Conservation (phyloP, 768 basidiomycete genomes). For the Cystobasidium ongulense region DNA sequence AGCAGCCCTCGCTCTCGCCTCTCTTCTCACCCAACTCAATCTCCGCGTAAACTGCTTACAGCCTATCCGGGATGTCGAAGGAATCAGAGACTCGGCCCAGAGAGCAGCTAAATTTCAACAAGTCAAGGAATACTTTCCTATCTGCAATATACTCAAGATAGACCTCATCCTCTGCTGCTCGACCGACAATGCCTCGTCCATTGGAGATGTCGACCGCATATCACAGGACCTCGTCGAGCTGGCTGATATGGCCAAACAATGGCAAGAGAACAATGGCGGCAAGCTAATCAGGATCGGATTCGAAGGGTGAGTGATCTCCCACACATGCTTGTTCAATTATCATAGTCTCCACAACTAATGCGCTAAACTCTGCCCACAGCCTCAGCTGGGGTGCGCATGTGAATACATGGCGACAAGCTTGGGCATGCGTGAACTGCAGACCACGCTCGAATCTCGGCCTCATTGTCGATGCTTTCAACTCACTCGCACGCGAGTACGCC, state of each 20-base stretch:
- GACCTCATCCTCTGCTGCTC: constrained; percentile 48
- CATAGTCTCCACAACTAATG: too few species aligned
- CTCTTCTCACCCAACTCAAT: constrained; percentile 24
- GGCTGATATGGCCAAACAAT: constrained; percentile 44
- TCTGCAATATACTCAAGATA: constrained; percentile 44
- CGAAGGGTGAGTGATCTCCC: constrained; percentile 34
- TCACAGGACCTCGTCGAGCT: constrained; percentile 44
- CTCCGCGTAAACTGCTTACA: constrained; percentile 46
- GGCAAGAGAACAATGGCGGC: constrained; percentile 38
- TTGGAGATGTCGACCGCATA: constrained; percentile 10
- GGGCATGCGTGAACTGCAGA: constrained; percentile 45
- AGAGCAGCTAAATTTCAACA: constrained; percentile 41
- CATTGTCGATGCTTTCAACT: constrained; percentile 48
- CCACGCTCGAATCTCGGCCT: constrained; percentile 48
- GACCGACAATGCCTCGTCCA: constrained; percentile 41
- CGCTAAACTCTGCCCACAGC: constrained; percentile 39
- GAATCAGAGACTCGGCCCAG: constrained; percentile 42
- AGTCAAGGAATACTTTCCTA: constrained; percentile 44
- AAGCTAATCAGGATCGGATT: constrained; percentile 39
- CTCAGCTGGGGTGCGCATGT: constrained; percentile 46
- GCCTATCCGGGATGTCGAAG: constrained; percentile 48
- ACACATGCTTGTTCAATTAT: too few species aligned
- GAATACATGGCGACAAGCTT: constrained; percentile 47
- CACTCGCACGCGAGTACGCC: constrained; percentile 48
- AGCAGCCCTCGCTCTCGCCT: constrained; percentile 42